These are phyloP conservation scores for Knoxdaviesia proteae DNA, from an alignment of 2,329 filamentous ascomycete genomes.

Conservation along the genomic window DNA sequence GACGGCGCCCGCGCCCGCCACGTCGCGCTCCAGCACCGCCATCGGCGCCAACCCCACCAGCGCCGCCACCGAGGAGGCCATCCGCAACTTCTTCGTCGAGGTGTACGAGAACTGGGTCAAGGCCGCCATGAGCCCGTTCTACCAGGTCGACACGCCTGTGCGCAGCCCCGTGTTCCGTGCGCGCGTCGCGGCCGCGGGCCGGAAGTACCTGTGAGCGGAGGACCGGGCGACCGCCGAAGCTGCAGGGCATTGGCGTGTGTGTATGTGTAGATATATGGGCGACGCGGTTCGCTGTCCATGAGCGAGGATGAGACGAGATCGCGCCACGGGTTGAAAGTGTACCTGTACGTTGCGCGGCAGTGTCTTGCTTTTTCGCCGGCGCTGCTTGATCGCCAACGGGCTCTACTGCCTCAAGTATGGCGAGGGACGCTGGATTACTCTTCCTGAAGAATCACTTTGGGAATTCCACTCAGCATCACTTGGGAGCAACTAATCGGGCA, in stretches of 20 bases:
- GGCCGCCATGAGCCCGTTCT: constrained; percentile 93
- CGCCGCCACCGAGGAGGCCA: constrained; percentile 83
- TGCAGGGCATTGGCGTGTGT: too few relatives aligned
- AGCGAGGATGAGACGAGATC: background rate
- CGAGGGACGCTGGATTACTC: too few relatives aligned
- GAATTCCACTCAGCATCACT: too few relatives aligned
- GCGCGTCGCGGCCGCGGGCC: constrained; percentile 67
- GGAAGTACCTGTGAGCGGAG: constrained; percentile 54
- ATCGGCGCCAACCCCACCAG: constrained; percentile 70
- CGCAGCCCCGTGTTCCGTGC: constrained; percentile 69
- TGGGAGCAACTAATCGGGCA: too few relatives aligned
- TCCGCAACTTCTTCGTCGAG: constrained; percentile 84
- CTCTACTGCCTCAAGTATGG: too few relatives aligned
- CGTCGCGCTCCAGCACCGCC: constrained; percentile 40
- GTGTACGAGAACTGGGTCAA: constrained; percentile 96
- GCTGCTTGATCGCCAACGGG: too few relatives aligned
- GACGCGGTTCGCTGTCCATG: background rate
- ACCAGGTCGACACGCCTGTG: constrained; percentile 65
- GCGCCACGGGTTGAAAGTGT: background rate
- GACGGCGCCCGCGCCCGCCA: constrained; percentile 10
- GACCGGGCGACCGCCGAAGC: too few relatives aligned
- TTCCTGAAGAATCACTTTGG: too few relatives aligned
- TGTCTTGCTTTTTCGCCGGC: too few relatives aligned
- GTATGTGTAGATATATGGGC: too few relatives aligned
- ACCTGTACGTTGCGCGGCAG: background rate